Evolutionary conservation across 441 rosid species (phyloP).

Genomic region (Erodium moschatum): DNA sequence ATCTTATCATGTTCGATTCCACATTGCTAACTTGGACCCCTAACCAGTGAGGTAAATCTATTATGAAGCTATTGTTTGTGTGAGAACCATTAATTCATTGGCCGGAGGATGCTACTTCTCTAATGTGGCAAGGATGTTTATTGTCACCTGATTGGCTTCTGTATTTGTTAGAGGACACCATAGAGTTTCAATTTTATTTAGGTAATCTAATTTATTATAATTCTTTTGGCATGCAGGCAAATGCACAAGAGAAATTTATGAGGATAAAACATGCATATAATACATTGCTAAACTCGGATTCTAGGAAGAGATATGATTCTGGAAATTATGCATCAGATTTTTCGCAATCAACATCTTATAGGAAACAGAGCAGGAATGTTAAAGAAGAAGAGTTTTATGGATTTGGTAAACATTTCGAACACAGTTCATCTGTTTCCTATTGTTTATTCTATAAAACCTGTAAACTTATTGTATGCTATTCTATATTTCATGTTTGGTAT

Average conservation of each 20-base stretch:
- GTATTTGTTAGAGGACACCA: background rate
- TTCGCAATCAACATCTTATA: conserved; percentile 45
- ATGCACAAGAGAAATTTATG: conserved; percentile 88
- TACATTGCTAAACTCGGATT: conserved; percentile 60
- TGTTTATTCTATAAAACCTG: background rate
- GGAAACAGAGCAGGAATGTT: conserved; percentile 26
- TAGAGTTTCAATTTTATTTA: conserved; percentile 9
- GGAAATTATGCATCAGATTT: conserved; percentile 48
- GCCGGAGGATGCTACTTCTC: background rate
- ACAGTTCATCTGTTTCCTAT: background rate
- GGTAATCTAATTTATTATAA: conserved; percentile 11
- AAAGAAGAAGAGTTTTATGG: conserved; percentile 82
- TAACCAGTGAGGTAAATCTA: background rate
- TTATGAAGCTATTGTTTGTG: background rate
- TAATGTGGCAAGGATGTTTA: background rate
- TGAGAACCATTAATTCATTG: background rate
- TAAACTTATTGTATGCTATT: background rate
- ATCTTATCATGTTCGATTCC: background rate
- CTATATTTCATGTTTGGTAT: background rate
- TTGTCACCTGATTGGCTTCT: background rate
- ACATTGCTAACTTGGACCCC: background rate
- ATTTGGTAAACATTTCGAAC: conserved; percentile 45
- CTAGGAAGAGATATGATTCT: conserved; percentile 43
- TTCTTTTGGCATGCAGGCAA: conserved; percentile 40
- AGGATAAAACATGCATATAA: conserved; percentile 87